Base-by-base conservation (phyloP, 345 rosid genomes). In the Euphorbia pulcherrima region DNA sequence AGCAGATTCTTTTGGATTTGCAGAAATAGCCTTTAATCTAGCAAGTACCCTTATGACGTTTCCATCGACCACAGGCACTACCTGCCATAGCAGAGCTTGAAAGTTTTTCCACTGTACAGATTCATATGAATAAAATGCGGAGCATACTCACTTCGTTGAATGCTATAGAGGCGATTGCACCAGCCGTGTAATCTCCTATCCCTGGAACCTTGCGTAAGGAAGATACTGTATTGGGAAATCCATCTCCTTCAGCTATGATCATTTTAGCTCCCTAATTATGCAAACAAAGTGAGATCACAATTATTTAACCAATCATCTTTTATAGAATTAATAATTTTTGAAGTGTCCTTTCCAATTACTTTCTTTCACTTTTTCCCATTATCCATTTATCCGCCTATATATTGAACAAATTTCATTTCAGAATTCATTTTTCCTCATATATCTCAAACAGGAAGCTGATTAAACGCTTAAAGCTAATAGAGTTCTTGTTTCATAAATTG, bases 81-180 rank as follows among this genome's bases (percentile, higher is more conserved):
- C 92, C 92, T 88, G 80, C 55, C 67, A 71, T 17, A 61, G n/a
- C 28, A 69, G 57, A 64, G 48, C 46, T 72, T 54, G 37, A 46
- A 72, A 60, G 50, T 40, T 14, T 11, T 20, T 50, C 52, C 63
- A 46, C 51, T 44, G 35, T 8, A 0, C 23, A 64, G 50, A 67
- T 44, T 44, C 46, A 53, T 69, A 74, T 14, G 13, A 41, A 46
- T 76, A 48, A 51, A 69, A 63, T 64, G 60, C 59, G 51, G 58
- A 77, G 72, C 48, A 21, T 50, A 68, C 61, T 40, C 65, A 90
- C 97, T 87, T 88, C 90, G 20, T 78, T 72, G 72, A 90, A 93
- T 65, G 97, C 96, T 69, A 79, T 84, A 5, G 90, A 85, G 74
- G 88, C 90, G 51, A 87, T 82, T 69, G 90, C 93, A 56, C 93